Base-by-base conservation (phyloP, 768 basidiomycete species). In the Lactifluus hygrophoroides region DNA sequence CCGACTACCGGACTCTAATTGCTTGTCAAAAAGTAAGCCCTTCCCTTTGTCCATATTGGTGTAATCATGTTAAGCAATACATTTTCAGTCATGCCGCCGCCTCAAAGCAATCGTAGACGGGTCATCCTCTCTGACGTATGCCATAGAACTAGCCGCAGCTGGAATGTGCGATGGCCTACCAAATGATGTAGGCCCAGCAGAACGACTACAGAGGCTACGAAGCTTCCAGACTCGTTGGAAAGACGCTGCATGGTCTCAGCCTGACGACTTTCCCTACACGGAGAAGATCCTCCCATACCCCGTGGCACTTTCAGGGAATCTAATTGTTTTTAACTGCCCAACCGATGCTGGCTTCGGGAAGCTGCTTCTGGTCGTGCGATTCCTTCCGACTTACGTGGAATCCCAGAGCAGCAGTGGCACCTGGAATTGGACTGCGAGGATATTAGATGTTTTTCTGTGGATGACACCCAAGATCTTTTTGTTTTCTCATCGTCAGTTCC, bases 401-500 rank as follows among this genome's bases (percentile, higher is more conserved):
- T 57, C 23, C 42, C 48, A 2, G 48, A 51, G n/a, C 9, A 21
- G 13, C 40, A 32, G 23, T 57, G 56, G 56, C 25, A 43, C 23
- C 17, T 57, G 30, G 30, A 57, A 21, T 13, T 57, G 21, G 19
- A 34, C 17, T 32, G 28, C 38, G 14, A 48, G 8, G 19, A 28
- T 9, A 8, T 56, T 21, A 27, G 50, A 14, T 17, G 48, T 5
- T 11, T 23, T 13, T 35, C 40, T 10, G 30, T 43, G 6, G 56
- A 57, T 21, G 56, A 57, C 16, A 43, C 56, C 3, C 56, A 57
- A 17, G 56, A 57, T 21, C 56, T 57, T 23, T 32, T 57, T 8
- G 40, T 57, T 28, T 49, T 57, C 32, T 19, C 30, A 9, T 44
- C 16, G 56, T 57, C 8, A 32, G 48, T 44, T 35, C 23, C 28